A percentile compares a stretch with the other conserved stretches of the same genome.
Evolutionary conservation across 768 basidiomycete genomes (phyloP).

Genomic region (Trametes gibbosa): DNA sequence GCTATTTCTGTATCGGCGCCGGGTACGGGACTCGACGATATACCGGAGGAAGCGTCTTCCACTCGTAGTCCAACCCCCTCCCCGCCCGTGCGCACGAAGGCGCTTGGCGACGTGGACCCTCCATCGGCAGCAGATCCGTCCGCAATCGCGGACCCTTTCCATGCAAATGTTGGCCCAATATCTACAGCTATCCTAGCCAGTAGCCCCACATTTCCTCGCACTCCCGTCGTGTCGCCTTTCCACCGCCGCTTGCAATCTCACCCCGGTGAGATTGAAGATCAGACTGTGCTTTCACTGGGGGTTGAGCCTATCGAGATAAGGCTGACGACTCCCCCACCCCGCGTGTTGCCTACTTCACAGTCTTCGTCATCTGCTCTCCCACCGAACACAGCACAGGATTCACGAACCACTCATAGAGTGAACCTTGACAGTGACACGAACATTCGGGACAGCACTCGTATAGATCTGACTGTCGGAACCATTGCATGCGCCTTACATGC

Average conservation of each 20-base stretch:
- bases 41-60: constrained; percentile 6
- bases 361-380: neutral
- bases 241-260: neutral
- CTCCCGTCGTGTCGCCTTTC: neutral
- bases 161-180: neutral
- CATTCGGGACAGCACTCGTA: constrained; percentile 8
- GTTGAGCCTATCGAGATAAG: constrained; percentile 57
- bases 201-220: neutral
- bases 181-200: neutral
- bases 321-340: constrained; percentile 44
- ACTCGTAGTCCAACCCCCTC: constrained; percentile 7
- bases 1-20: constrained; percentile 45
- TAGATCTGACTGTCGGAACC: constrained; percentile 46
- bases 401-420: too few relatives aligned
- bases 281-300: constrained; percentile 60
- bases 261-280: constrained; percentile 32
- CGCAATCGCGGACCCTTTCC: neutral
- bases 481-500: constrained; percentile 57
- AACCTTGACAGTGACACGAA: neutral
- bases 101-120: neutral
- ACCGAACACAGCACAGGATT: neutral
- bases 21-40: constrained; percentile 1
- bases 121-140: neutral
- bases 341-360: neutral
- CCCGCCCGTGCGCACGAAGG: neutral